phyloP scores from a whole-genome alignment of 1,284 basidiomycete genomes.

The Papiliotrema flavescens region DNA sequence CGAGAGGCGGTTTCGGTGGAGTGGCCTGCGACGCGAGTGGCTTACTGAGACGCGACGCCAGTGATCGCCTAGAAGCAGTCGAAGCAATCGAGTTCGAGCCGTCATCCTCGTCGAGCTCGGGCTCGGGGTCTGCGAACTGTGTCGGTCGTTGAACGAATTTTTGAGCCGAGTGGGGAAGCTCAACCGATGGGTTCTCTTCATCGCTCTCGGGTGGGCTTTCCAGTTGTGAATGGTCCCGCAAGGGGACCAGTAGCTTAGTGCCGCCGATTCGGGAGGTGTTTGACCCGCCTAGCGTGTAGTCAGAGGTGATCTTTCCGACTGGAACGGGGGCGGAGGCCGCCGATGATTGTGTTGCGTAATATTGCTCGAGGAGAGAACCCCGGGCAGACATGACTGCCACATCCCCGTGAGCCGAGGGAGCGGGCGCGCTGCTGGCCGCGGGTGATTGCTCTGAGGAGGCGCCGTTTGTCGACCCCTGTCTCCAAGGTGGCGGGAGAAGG shows the following conservation, averaged over 20 bases:
- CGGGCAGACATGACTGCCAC: conserved; percentile 2
- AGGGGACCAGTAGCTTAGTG: background rate
- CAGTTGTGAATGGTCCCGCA: conserved; percentile 14
- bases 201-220: conserved; percentile 33
- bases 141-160: conserved; percentile 27
- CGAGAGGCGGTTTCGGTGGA: no score
- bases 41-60: background rate
- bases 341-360: background rate
- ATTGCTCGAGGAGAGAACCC: background rate
- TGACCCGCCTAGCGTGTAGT: background rate
- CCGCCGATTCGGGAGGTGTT: background rate
- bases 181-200: conserved; percentile 31
- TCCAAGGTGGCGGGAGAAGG: background rate
- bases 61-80: background rate
- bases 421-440: background rate
- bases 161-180: conserved; percentile 25
- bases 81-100: background rate
- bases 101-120: background rate
- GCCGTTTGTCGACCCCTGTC: background rate
- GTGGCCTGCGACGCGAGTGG: no score
- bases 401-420: background rate
- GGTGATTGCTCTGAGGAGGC: background rate
- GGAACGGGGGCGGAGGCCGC: background rate
- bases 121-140: no score
- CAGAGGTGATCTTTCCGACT: background rate